A percentile compares a stretch with the other conserved stretches of the same genome.
These are phyloP conservation scores for Teunomyces tritomae DNA, from an alignment of 805 yeast species.

Conservation along the genomic window DNA sequence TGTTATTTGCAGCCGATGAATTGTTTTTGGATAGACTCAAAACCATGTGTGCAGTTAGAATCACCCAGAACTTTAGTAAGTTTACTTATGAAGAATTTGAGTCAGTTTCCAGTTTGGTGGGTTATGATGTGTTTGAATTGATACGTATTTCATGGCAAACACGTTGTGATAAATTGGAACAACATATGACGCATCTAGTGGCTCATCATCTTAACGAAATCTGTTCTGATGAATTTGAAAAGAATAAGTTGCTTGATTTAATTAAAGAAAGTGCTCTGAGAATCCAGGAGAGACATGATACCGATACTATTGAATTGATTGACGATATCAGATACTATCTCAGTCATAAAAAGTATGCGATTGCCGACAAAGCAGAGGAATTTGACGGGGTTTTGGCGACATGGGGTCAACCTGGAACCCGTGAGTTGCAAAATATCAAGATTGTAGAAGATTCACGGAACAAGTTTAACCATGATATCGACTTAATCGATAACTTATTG, in stretches of 20 bases:
- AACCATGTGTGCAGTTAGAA: conserved; percentile 55
- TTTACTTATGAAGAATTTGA: conserved; percentile 18
- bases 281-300: conserved; percentile 61
- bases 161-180: conserved; percentile 61
- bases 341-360: conserved; percentile 32
- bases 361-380: conserved; percentile 24
- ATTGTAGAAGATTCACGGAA: conserved; percentile 15
- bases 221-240: conserved; percentile 29
- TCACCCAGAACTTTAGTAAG: conserved; percentile 30
- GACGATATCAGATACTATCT: conserved; percentile 75
- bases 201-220: conserved; percentile 47
- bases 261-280: conserved; percentile 50
- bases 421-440: conserved; percentile 14
- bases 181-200: conserved; percentile 55
- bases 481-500: conserved; percentile 26
- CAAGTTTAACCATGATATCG: conserved; percentile 26
- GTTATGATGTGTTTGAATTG: conserved; percentile 51
- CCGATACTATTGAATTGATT: conserved; percentile 75
- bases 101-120: conserved; percentile 17
- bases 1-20: conserved; percentile 57
- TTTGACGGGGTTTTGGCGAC: conserved; percentile 20
- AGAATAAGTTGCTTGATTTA: conserved; percentile 16
- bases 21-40: conserved; percentile 61
- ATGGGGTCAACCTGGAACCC: conserved; percentile 10
- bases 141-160: conserved; percentile 68